These are phyloP conservation scores for Dalechampia spathulata DNA, from an alignment of 441 rosid species.

Conservation along the genomic window DNA sequence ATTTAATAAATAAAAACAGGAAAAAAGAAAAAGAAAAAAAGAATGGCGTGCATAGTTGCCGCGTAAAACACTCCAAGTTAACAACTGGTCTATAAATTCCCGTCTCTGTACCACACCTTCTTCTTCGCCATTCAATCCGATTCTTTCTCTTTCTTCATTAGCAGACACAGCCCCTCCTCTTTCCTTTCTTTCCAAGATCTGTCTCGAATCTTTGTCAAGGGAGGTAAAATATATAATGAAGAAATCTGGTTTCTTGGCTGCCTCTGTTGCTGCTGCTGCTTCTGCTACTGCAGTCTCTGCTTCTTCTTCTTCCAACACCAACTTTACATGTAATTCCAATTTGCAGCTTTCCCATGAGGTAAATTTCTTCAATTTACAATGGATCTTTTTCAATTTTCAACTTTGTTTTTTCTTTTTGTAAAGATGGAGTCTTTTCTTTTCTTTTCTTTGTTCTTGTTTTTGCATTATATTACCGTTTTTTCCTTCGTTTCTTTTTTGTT, in stretches of 20 bases:
- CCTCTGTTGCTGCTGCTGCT: constrained; percentile 53
- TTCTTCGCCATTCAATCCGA: background rate
- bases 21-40: too few species aligned
- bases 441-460: background rate
- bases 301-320: constrained; percentile 24
- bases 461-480: too few species aligned
- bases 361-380: background rate
- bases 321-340: constrained; percentile 23
- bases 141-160: background rate
- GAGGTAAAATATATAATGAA: constrained; percentile 33
- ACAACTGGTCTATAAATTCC: background rate
- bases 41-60: constrained; percentile 15
- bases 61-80: constrained; percentile 23
- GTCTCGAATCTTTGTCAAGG: constrained; percentile 1
- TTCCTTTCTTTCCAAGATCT: background rate
- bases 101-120: background rate
- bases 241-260: constrained; percentile 55
- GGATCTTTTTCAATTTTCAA: too few species aligned
- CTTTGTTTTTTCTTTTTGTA: too few species aligned
- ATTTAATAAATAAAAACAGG: background rate
- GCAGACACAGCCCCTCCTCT: background rate
- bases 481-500: background rate
- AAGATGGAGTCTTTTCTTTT: background rate
- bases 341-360: constrained; percentile 40
- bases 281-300: constrained; percentile 26